These are phyloP conservation scores for Huntiella moniliformis DNA, from an alignment of 2,329 filamentous ascomycete genomes.

Conservation along the genomic window DNA sequence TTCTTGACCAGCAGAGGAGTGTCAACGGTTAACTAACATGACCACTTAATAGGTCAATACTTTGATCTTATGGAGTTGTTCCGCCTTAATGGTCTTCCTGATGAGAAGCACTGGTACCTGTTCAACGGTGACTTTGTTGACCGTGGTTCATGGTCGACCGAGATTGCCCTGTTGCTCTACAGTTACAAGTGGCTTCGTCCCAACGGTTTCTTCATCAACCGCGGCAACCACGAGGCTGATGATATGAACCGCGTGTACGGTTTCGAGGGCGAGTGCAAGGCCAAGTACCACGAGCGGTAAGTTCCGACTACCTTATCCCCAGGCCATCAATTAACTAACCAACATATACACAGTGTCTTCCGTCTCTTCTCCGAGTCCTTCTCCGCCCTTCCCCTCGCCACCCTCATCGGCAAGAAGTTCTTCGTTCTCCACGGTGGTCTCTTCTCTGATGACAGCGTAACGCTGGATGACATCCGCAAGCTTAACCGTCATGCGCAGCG, in stretches of 20 bases:
- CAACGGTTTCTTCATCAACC: slow-evolving; percentile 78
- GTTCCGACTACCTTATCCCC: slow-evolving; percentile 8
- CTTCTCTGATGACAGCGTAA: slow-evolving; percentile 87
- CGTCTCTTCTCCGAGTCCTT: slow-evolving; percentile 98
- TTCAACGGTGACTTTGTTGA: slow-evolving; percentile 99
- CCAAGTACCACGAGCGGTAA: slow-evolving; percentile 79
- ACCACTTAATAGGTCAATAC: slow-evolving; percentile 54
- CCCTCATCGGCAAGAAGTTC: slow-evolving; percentile 76
- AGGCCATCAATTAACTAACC: background rate
- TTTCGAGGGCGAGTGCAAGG: slow-evolving; percentile 95
- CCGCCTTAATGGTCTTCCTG: slow-evolving; percentile 68
- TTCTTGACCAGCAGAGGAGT: slow-evolving; percentile 9
- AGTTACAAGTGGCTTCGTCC: slow-evolving; percentile 94
- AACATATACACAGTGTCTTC: slow-evolving; percentile 42
- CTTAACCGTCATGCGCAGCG: slow-evolving; percentile 77
- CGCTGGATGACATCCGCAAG: slow-evolving; percentile 84
- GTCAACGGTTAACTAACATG: slow-evolving; percentile 13
- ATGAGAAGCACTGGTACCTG: slow-evolving; percentile 76
- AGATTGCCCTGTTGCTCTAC: slow-evolving; percentile 84
- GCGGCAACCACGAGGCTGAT: slow-evolving; percentile 96
- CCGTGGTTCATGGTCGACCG: slow-evolving; percentile 92
- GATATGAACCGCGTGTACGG: slow-evolving; percentile 99
- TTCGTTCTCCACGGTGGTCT: slow-evolving; percentile 86
- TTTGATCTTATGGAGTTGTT: slow-evolving; percentile 96
- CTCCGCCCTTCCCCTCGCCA: slow-evolving; percentile 80